Percentiles rank a stretch among this genome's conserved stretches.
Evolutionary conservation across 164 flowering plant species (phyloP).

Genomic region (Berberis thunbergii): DNA sequence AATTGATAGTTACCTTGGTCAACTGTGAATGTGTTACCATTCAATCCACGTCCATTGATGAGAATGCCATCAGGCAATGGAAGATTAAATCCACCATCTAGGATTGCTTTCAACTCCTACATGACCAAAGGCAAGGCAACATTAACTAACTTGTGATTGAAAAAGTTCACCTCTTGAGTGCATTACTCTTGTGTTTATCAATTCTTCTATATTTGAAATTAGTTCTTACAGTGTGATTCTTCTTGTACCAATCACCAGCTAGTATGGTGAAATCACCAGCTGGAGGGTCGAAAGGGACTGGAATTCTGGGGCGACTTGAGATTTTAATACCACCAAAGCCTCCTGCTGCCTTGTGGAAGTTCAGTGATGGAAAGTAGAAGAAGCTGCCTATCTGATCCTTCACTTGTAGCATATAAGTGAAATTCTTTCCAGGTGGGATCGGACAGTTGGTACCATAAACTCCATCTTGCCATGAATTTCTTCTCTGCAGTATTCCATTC

Average conservation of each 20-base stretch:
- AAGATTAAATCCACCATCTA: no score
- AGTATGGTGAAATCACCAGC: slow-evolving; percentile 72
- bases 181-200: background rate
- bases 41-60: no score
- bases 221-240: slow-evolving; percentile 54
- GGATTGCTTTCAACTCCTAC: slow-evolving; percentile 42
- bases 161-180: background rate
- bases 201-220: background rate
- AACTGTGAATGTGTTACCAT: no score
- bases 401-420: slow-evolving; percentile 82
- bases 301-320: slow-evolving; percentile 75
- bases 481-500: slow-evolving; percentile 93
- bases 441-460: slow-evolving; percentile 84
- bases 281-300: slow-evolving; percentile 86
- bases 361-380: slow-evolving; percentile 81
- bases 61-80: no score
- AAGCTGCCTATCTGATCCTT: slow-evolving; percentile 92
- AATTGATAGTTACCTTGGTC: no score
- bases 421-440: slow-evolving; percentile 81
- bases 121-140: background rate
- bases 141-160: background rate
- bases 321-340: slow-evolving; percentile 75
- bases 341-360: slow-evolving; percentile 86
- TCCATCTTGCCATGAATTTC: slow-evolving; percentile 96
- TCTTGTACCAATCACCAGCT: slow-evolving; percentile 92